Conservation (phyloP, 1,139 yeast genomes). For the Meyerozyma elateridarum region DNA sequence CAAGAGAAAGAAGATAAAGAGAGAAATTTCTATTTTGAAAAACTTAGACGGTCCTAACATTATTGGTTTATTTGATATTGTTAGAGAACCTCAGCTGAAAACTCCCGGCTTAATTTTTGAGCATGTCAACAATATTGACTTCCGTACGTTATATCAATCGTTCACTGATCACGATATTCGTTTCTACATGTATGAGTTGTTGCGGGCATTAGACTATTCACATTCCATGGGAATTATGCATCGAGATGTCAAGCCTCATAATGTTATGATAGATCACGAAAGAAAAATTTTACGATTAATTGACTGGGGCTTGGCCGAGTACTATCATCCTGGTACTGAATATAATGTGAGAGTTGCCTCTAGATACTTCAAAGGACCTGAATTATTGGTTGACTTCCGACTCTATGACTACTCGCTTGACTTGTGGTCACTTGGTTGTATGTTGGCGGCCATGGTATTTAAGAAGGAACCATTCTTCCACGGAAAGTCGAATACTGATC, state of each 20-base stretch:
- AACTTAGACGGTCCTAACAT: slow-evolving; percentile 76
- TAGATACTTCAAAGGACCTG: slow-evolving; percentile 79
- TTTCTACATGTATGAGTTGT: slow-evolving; percentile 63
- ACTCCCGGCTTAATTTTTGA: slow-evolving; percentile 76
- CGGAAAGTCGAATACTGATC: slow-evolving; percentile 77
- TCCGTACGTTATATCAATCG: slow-evolving; percentile 65
- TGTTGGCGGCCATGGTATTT: slow-evolving; percentile 72
- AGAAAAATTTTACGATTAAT: slow-evolving; percentile 60
- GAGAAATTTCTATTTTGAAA: slow-evolving; percentile 73
- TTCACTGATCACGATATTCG: slow-evolving; percentile 61
- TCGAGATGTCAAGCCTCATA: slow-evolving; percentile 81
- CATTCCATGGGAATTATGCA: slow-evolving; percentile 85
- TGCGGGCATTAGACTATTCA: slow-evolving; percentile 68
- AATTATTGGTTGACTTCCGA: slow-evolving; percentile 64
- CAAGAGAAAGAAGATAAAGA: slow-evolving; percentile 69
- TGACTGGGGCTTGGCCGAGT: slow-evolving; percentile 85
- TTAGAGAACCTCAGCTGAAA: slow-evolving; percentile 67
- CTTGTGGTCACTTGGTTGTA: slow-evolving; percentile 80
- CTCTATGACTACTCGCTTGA: slow-evolving; percentile 77
- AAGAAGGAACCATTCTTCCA: slow-evolving; percentile 75
- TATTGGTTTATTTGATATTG: slow-evolving; percentile 64
- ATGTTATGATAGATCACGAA: slow-evolving; percentile 75
- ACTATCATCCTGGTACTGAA: slow-evolving; percentile 73
- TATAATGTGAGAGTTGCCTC: slow-evolving; percentile 80
- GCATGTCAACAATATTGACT: slow-evolving; percentile 66